Conservation (phyloP, 2,329 filamentous ascomycete species). For the Stemphylium beticola region DNA sequence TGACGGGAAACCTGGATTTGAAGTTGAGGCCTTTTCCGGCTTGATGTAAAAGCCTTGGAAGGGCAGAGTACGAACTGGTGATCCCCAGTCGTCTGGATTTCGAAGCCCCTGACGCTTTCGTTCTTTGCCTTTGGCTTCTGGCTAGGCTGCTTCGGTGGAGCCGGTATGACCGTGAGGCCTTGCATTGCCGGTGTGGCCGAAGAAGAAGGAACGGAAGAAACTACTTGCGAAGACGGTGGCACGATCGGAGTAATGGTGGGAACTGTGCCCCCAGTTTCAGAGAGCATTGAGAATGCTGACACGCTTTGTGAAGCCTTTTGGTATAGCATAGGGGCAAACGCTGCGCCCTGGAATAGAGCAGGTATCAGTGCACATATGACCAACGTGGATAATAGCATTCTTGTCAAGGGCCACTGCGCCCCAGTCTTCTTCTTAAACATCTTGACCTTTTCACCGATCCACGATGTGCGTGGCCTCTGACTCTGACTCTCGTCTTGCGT, state of each 20-base stretch:
- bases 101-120: conserved; percentile 52
- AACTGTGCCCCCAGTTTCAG: conserved; percentile 2
- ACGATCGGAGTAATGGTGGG: conserved; percentile 10
- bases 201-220: conserved; percentile 3
- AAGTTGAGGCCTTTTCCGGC: conserved; percentile 55
- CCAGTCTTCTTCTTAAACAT: conserved; percentile 13
- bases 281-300: conserved; percentile 5
- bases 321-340: conserved; percentile 17
- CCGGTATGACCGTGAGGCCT: conserved; percentile 26
- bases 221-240: conserved; percentile 4
- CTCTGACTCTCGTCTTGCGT: conserved; percentile 1
- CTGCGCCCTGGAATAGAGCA: conserved; percentile 21
- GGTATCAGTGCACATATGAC: conserved; percentile 26
- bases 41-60: conserved; percentile 50
- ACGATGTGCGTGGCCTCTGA: conserved; percentile 6
- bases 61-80: conserved; percentile 61
- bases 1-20: conserved; percentile 57
- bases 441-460: conserved; percentile 9
- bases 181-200: conserved; percentile 13
- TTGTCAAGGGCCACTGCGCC: conserved; percentile 1
- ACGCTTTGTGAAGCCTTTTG: conserved; percentile 10
- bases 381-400: conserved; percentile 18
- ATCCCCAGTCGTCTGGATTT: conserved; percentile 61
- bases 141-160: conserved; percentile 13
- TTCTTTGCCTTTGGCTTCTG: conserved; percentile 18